Evolutionary conservation across 257 asterid species (phyloP).

Genomic region (Solanum rostratum): DNA sequence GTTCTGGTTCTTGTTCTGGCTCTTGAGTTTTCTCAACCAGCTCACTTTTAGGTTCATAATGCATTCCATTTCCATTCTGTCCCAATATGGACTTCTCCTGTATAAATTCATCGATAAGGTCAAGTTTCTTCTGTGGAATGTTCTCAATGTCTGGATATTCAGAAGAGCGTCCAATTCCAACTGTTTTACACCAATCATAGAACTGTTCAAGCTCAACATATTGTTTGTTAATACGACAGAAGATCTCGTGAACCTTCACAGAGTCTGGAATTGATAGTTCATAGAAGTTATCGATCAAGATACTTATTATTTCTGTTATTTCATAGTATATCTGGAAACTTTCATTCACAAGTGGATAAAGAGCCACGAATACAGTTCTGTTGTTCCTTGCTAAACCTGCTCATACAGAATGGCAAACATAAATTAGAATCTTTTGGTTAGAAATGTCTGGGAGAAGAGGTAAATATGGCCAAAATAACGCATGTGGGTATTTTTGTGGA

Average conservation of each 20-base stretch:
- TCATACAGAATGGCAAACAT: not conserved
- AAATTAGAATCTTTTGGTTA: not conserved
- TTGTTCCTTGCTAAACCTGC: slow-evolving; percentile 61
- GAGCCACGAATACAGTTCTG: slow-evolving; percentile 57
- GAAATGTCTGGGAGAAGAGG: not conserved
- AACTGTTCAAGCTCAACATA: slow-evolving; percentile 64
- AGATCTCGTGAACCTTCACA: slow-evolving; percentile 53
- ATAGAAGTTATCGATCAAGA: slow-evolving; percentile 66
- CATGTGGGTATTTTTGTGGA: not conserved
- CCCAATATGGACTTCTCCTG: slow-evolving; percentile 36
- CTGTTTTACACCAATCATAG: slow-evolving; percentile 57
- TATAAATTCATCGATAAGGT: slow-evolving; percentile 76
- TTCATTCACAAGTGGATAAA: slow-evolving; percentile 66
- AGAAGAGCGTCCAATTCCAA: slow-evolving; percentile 60
- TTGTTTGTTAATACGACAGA: slow-evolving; percentile 68
- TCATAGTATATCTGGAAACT: slow-evolving; percentile 62
- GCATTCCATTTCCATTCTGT: slow-evolving; percentile 4
- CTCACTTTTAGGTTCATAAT: slow-evolving; percentile 14
- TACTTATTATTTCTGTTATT: slow-evolving; percentile 52
- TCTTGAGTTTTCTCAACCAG: not conserved
- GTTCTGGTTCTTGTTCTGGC: not conserved
- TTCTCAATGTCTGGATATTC: slow-evolving; percentile 81
- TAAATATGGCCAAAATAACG: not conserved
- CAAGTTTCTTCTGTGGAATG: slow-evolving; percentile 59
- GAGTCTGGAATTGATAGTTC: slow-evolving; percentile 61